These are phyloP conservation scores for Xylaria flabelliformis DNA, from an alignment of 495 filamentous ascomycete genomes.

Conservation along the genomic window DNA sequence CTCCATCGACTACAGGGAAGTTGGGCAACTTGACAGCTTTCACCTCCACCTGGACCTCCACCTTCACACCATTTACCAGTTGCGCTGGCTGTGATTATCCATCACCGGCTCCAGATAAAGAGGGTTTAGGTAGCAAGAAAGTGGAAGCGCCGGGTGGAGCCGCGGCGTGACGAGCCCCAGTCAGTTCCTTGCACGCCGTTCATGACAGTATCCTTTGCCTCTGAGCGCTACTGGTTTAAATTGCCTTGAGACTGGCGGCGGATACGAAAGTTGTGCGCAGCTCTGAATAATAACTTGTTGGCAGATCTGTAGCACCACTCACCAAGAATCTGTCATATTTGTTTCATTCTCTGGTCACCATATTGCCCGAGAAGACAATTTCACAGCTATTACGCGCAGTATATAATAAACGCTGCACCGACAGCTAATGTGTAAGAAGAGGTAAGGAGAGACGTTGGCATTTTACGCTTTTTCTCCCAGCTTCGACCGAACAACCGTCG, in stretches of 20 bases:
- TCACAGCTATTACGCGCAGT: not conserved
- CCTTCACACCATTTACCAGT: conserved; percentile 21
- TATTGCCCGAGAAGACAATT: not conserved
- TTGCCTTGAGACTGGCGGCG: not conserved
- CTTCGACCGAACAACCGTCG: not conserved
- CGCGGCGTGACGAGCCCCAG: conserved; percentile 20
- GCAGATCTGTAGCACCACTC: not conserved
- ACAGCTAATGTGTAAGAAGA: not conserved
- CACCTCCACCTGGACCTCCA: conserved; percentile 19
- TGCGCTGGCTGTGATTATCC: conserved; percentile 24
- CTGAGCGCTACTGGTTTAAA: conserved; percentile 4
- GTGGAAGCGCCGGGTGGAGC: conserved; percentile 22
- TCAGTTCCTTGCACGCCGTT: conserved; percentile 11
- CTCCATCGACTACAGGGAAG: not conserved
- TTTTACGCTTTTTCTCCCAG: not conserved
- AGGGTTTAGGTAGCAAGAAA: conserved; percentile 22
- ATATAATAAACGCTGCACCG: not conserved
- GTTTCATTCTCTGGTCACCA: not conserved
- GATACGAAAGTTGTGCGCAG: not conserved
- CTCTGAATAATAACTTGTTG: not conserved
- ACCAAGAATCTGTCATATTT: not conserved
- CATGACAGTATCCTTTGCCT: conserved; percentile 1
- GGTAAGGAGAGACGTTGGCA: conserved; percentile 1
- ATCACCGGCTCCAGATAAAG: conserved; percentile 25
- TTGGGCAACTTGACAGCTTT: conserved; percentile 11